A percentile compares a stretch with the other conserved stretches of the same genome.
Evolutionary conservation across 1,139 yeast genomes (phyloP).

Genomic region (Hyphopichia burtonii): DNA sequence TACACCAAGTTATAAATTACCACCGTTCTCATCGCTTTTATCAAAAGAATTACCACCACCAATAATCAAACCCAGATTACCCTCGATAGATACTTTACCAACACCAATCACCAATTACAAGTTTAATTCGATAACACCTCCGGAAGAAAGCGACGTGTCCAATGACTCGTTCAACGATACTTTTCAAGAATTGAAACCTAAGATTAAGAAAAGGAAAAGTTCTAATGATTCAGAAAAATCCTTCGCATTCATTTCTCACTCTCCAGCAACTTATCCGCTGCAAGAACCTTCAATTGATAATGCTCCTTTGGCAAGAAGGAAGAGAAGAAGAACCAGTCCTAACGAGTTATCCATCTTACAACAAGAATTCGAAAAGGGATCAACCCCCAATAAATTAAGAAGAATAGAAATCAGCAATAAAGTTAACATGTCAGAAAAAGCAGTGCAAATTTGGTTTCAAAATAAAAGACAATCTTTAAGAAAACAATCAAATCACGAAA

Average conservation of each 20-base stretch:
- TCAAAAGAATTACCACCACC: conserved; percentile 14
- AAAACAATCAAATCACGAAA: conserved; percentile 43
- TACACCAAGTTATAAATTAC: conserved; percentile 26
- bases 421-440: conserved; percentile 93
- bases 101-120: conserved; percentile 7
- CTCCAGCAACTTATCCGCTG: conserved; percentile 80
- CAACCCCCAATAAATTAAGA: conserved; percentile 77
- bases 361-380: conserved; percentile 69
- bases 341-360: conserved; percentile 79
- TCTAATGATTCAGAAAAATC: conserved; percentile 27
- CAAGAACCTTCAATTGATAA: conserved; percentile 87
- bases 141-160: not conserved
- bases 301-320: conserved; percentile 86
- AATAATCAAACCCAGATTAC: conserved; percentile 16
- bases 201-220: not conserved
- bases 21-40: conserved; percentile 42
- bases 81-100: conserved; percentile 23
- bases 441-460: conserved; percentile 98
- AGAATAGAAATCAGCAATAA: conserved; percentile 73
- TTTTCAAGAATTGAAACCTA: not conserved
- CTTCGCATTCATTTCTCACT: conserved; percentile 89
- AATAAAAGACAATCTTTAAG: conserved; percentile 86
- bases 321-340: conserved; percentile 93
- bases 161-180: not conserved
- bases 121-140: not conserved